Conservation (phyloP, 225 moss, liverwort and hornwort genomes). For the Pseudoscleropodium purum region DNA sequence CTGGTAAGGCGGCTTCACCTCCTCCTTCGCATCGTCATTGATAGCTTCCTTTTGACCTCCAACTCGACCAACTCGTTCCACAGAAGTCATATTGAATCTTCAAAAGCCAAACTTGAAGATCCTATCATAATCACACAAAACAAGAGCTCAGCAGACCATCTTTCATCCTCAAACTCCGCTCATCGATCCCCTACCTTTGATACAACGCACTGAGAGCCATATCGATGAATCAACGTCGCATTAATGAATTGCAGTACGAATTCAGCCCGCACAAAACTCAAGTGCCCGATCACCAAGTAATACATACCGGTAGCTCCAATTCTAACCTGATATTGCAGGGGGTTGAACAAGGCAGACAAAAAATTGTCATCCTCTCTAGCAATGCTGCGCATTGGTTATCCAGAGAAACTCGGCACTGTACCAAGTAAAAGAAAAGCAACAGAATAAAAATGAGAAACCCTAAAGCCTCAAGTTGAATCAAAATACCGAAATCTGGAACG, state of each 20-base stretch:
- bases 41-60: neutral
- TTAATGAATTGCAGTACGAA: neutral
- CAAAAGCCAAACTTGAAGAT: neutral
- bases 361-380: neutral
- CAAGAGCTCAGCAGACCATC: neutral
- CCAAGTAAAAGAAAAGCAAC: neutral
- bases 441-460: neutral
- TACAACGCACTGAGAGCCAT: neutral
- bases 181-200: too few relatives aligned
- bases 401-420: neutral
- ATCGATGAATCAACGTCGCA: neutral
- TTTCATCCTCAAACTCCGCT: neutral
- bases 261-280: neutral
- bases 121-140: neutral
- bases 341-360: neutral
- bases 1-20: constrained; percentile 37
- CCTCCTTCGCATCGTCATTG: constrained; percentile 2
- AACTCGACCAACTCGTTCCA: constrained; percentile 12
- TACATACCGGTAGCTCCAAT: neutral
- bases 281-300: neutral
- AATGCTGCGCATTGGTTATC: neutral
- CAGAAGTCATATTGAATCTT: constrained; percentile 20
- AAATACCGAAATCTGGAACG: too few relatives aligned
- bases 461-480: neutral
- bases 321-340: neutral